Base-by-base conservation (phyloP, 805 yeast genomes). In the Saccharomycopsis microspora region DNA sequence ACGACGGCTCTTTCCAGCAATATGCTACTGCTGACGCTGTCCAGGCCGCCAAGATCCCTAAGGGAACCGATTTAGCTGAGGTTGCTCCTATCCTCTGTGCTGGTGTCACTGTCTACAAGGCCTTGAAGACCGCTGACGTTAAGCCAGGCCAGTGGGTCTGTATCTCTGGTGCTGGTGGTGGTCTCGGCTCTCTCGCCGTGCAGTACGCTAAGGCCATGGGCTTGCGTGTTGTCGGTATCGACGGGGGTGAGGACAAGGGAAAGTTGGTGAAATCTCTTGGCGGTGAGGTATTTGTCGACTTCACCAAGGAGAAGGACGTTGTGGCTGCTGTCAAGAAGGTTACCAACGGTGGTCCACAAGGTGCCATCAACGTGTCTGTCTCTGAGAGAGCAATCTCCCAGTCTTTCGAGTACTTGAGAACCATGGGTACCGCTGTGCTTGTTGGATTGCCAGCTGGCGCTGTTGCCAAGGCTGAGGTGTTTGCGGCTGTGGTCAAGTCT, bases 81-180 rank as follows among this genome's bases (percentile, higher is more conserved):
- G 75, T 78, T 53, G 80, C 95, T 7, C 95, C 95, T 58, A 78
- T 85, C 61, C 75, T 86, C 60, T 85, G 95, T 70, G 95, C 95
- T 36, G 95, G 95, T 67, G 79, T 85, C 65, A 85, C 95, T 39
- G 94, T 84, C 50, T 85, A 85, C 80, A 85, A 85, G 73, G 95
- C 94, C 41, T 71, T 85, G 63, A 85, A 85, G 74, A 82, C 85
- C 41, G 85, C 94, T 47, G 75, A 75, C 49, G 69, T 81, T 60
- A 62, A 56, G 51, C 76, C 87, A 51, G 88, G 88, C 57, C 74
- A 82, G 58, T 81, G 85, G 85, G 81, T 82, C 51, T 82, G 84
- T 56, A 67, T 82, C 57, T 76, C 84, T 50, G 89, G 89, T 65
- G 87, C 87, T 47, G 86, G 81, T 59, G 86, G 88, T 63, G 88